These are phyloP conservation scores for Kandelia obovata DNA, from an alignment of 345 rosid species.

Conservation along the genomic window DNA sequence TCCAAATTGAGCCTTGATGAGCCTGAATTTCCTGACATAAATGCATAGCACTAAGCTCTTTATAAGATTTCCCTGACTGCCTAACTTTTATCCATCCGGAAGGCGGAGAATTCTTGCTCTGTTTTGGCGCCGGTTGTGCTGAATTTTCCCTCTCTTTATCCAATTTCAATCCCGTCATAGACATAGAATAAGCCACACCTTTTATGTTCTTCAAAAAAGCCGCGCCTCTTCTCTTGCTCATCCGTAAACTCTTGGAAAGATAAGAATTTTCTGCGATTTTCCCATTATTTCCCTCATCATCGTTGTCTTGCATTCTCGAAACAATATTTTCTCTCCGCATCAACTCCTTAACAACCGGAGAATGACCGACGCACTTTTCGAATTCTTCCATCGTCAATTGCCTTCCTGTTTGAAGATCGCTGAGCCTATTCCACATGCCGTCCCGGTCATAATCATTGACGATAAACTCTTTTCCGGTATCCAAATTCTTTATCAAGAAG, in stretches of 20 bases:
- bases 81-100: slow-evolving; percentile 82
- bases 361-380: slow-evolving; percentile 76
- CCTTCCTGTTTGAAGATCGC: slow-evolving; percentile 93
- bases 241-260: slow-evolving; percentile 68
- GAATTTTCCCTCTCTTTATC: slow-evolving; percentile 51
- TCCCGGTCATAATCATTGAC: slow-evolving; percentile 72
- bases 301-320: slow-evolving; percentile 16
- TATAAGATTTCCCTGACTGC: slow-evolving; percentile 70
- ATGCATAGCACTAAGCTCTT: slow-evolving; percentile 83
- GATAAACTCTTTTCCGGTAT: slow-evolving; percentile 80
- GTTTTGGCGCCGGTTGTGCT: slow-evolving; percentile 25
- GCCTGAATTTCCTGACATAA: slow-evolving; percentile 91
- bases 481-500: slow-evolving; percentile 83
- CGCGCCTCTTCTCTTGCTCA: slow-evolving; percentile 78
- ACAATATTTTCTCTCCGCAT: slow-evolving; percentile 60
- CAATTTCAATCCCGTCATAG: slow-evolving; percentile 44
- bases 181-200: slow-evolving; percentile 59
- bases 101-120: slow-evolving; percentile 37
- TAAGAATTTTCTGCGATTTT: slow-evolving; percentile 42
- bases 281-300: slow-evolving; percentile 16
- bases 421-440: slow-evolving; percentile 86
- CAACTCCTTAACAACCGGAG: slow-evolving; percentile 82
- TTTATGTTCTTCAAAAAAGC: slow-evolving; percentile 80
- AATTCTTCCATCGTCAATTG: slow-evolving; percentile 87
- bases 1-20: slow-evolving; percentile 94